Evolutionary conservation across 2,329 filamentous ascomycete genomes (phyloP).

Genomic region (Alternaria triticina): DNA sequence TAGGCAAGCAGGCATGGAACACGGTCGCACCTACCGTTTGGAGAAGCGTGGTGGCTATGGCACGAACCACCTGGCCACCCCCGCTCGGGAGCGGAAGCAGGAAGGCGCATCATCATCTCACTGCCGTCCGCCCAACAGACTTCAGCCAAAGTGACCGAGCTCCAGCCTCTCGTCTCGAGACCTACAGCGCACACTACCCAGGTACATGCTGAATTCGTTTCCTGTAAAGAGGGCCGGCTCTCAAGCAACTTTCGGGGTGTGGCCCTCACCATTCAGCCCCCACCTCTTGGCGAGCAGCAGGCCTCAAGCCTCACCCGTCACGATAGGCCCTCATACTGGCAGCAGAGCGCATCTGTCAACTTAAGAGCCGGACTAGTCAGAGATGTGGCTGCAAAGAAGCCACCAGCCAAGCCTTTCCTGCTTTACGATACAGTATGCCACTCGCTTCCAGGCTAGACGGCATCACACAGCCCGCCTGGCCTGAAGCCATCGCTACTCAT

Average conservation of each 20-base stretch:
- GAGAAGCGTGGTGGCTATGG: neutral
- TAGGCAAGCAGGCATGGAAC: neutral
- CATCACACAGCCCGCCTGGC: conserved; percentile 29
- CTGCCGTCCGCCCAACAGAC: neutral
- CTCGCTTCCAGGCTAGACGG: conserved; percentile 5
- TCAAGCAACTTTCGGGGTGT: neutral
- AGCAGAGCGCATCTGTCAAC: conserved; percentile 12
- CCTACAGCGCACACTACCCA: neutral
- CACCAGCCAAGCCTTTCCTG: conserved; percentile 19
- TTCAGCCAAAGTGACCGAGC: neutral
- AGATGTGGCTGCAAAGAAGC: conserved; percentile 14
- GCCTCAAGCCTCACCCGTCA: neutral
- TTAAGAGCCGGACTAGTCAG: conserved; percentile 19
- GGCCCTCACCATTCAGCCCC: neutral
- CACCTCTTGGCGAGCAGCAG: neutral
- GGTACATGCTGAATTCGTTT: neutral
- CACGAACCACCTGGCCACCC: neutral
- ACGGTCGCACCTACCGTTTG: neutral
- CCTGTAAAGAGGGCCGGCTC: neutral
- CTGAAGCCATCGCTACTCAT: conserved; percentile 20
- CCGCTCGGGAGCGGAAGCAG: neutral
- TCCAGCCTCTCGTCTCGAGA: neutral
- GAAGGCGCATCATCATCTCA: neutral
- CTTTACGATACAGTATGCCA: conserved; percentile 10
- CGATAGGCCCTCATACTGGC: conserved; percentile 3